phyloP scores from a whole-genome alignment of 495 filamentous ascomycete species.

The Penicillium alfredii region DNA sequence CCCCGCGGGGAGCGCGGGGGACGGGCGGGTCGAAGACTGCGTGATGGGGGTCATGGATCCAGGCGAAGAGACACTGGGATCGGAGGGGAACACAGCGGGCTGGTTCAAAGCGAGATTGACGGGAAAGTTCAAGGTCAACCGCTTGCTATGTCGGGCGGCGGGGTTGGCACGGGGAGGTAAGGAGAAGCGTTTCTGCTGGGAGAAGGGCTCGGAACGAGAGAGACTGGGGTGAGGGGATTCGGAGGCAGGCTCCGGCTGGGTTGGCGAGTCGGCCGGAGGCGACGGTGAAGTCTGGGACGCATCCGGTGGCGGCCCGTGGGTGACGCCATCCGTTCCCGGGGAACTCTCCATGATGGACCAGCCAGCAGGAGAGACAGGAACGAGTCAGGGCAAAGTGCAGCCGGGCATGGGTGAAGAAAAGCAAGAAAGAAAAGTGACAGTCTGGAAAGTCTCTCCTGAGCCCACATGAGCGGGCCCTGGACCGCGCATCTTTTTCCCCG shows the following conservation, averaged over 20 bases:
- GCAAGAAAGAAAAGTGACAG: background rate
- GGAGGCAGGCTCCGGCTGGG: slow-evolving; percentile 15
- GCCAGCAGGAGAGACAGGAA: slow-evolving; percentile 17
- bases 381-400: slow-evolving; percentile 7
- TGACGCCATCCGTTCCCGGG: slow-evolving; percentile 27
- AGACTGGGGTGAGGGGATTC: slow-evolving; percentile 8
- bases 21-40: slow-evolving; percentile 28
- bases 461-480: no score
- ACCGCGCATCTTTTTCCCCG: no score
- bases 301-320: slow-evolving; percentile 29
- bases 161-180: slow-evolving; percentile 47
- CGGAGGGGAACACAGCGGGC: slow-evolving; percentile 23
- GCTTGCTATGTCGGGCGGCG: slow-evolving; percentile 60
- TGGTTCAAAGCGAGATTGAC: slow-evolving; percentile 41
- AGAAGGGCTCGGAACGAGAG: slow-evolving; percentile 16
- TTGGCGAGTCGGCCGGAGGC: slow-evolving; percentile 5
- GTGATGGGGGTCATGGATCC: slow-evolving; percentile 34
- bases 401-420: slow-evolving; percentile 6
- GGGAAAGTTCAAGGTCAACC: slow-evolving; percentile 76
- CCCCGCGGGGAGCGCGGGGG: slow-evolving; percentile 24
- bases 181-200: slow-evolving; percentile 41
- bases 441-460: no score
- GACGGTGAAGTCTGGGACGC: slow-evolving; percentile 26
- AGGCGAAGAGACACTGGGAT: slow-evolving; percentile 30
- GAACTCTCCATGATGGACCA: slow-evolving; percentile 36